Evolutionary conservation across 495 filamentous ascomycete genomes (phyloP).

Genomic region (Tuber magnatum): DNA sequence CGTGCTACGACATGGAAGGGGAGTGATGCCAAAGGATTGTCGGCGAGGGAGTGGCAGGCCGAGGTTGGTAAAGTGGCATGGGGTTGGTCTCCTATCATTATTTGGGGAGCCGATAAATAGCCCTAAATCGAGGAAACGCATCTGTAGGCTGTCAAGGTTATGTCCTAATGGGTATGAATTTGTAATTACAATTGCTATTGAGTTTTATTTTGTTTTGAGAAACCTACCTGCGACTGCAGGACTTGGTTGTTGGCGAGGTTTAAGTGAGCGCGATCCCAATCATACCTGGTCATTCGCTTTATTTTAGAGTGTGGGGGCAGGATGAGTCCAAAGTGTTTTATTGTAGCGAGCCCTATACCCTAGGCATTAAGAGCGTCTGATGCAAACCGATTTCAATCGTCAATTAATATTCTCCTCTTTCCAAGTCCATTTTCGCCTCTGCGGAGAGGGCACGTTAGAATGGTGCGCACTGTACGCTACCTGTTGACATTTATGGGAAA

Average conservation of each 20-base stretch:
- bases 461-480: not conserved
- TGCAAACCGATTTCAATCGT: no score
- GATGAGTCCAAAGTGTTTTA: not conserved
- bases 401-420: no score
- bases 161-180: not conserved
- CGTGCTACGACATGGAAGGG: conserved; percentile 16
- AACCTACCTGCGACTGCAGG: no score
- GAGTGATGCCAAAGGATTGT: conserved; percentile 20
- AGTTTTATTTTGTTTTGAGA: not conserved
- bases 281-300: not conserved
- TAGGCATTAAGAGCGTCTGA: no score
- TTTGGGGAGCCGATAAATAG: conserved; percentile 19
- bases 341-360: no score
- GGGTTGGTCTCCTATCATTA: conserved; percentile 21
- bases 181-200: not conserved
- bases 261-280: not conserved
- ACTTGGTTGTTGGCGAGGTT: not conserved
- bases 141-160: not conserved
- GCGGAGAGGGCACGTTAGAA: not conserved
- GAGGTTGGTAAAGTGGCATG: conserved; percentile 32
- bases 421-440: no score
- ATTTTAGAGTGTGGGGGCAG: not conserved
- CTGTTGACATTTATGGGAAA: not conserved
- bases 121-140: not conserved
- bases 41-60: conserved; percentile 14